Conservation (phyloP, 163 green algal genomes). For the Trebouxiophyceae sp. region DNA sequence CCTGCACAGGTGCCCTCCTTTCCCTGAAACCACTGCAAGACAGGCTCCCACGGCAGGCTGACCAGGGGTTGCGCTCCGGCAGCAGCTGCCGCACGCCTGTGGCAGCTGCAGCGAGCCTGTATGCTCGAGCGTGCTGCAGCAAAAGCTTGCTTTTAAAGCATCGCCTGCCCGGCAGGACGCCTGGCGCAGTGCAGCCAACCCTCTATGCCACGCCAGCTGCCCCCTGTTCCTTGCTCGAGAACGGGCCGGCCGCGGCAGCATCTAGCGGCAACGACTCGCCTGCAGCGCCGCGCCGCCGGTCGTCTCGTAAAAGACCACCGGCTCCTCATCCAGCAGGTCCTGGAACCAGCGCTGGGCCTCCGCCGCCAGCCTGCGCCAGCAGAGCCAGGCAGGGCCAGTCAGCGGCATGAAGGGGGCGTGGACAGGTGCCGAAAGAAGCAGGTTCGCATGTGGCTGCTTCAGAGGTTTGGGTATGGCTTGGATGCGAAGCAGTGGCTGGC, state of each 20-base stretch:
- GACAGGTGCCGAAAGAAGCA: too few relatives aligned
- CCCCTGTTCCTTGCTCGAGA: too few relatives aligned
- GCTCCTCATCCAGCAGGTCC: conserved; percentile 16
- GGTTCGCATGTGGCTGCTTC: too few relatives aligned
- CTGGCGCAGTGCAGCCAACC: too few relatives aligned
- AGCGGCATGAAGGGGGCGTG: too few relatives aligned
- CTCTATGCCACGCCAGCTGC: too few relatives aligned
- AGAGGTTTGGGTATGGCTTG: too few relatives aligned
- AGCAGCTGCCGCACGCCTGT: background rate
- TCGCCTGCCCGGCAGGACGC: too few relatives aligned
- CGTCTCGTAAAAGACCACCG: conserved; percentile 49
- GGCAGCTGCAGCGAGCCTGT: background rate
- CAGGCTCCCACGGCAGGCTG: background rate
- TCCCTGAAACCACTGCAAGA: background rate
- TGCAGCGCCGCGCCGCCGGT: conserved; percentile 15
- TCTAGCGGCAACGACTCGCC: too few relatives aligned
- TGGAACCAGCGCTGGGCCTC: conserved; percentile 37
- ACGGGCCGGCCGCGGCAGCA: too few relatives aligned
- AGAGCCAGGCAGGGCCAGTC: too few relatives aligned
- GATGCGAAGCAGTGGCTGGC: too few relatives aligned
- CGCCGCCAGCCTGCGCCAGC: conserved; percentile 31
- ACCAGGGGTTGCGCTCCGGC: background rate
- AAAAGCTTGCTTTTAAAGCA: background rate
- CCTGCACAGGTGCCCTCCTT: background rate
- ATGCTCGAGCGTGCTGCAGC: background rate